These are phyloP conservation scores for Anthracocystis panici-leucophaei DNA, from an alignment of 1,284 basidiomycete genomes.

Conservation along the genomic window DNA sequence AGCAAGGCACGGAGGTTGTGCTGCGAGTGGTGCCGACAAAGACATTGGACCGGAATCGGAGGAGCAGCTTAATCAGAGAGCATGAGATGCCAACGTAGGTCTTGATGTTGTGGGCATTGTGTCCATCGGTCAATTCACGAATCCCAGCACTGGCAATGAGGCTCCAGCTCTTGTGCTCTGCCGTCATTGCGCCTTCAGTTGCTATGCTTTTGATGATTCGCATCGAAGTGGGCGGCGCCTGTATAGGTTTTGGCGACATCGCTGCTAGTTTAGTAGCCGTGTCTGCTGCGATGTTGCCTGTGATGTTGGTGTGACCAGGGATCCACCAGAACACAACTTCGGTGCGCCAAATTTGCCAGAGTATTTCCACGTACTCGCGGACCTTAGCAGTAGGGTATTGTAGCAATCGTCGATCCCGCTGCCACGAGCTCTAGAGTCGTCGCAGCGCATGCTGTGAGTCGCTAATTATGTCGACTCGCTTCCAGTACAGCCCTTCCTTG, in stretches of 20 bases:
- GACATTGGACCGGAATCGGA: no score
- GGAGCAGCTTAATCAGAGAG: no score
- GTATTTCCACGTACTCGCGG: neutral
- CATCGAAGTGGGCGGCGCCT: neutral
- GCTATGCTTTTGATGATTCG: neutral
- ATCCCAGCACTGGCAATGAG: no score
- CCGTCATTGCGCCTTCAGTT: neutral
- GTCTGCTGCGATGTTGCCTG: neutral
- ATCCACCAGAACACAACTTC: neutral
- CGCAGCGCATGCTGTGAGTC: neutral
- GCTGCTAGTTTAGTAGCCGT: neutral
- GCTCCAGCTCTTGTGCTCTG: neutral
- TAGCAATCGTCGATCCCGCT: neutral
- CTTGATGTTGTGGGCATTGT: neutral
- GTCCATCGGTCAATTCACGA: neutral
- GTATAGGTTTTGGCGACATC: neutral
- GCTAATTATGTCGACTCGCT: no score
- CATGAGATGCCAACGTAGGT: no score
- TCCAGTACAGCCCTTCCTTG: no score
- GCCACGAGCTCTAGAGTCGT: neutral
- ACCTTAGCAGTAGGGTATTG: neutral
- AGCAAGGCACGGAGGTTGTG: no score
- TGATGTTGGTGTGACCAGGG: neutral
- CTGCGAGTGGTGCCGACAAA: no score
- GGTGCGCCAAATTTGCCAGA: neutral